Percentiles rank a stretch among this genome's conserved stretches.
Evolutionary conservation across 768 basidiomycete species (phyloP).

Genomic region (Tylopilus sp.): DNA sequence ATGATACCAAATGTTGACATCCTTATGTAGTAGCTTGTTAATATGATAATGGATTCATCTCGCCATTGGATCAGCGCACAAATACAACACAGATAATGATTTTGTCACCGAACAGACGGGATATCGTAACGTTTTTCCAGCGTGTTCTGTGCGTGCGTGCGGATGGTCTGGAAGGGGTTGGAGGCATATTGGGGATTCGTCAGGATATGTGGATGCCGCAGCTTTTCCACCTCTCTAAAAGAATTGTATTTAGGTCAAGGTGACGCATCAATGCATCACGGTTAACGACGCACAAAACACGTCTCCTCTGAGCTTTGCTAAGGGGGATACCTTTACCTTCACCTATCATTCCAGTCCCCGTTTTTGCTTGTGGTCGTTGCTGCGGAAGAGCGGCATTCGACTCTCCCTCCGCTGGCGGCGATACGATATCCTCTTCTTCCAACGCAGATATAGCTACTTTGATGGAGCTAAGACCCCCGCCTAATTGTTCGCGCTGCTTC

Average conservation of each 20-base stretch:
- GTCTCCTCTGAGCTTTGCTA: constrained; percentile 61
- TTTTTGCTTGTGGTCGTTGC: constrained; percentile 13
- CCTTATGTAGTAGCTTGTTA: constrained; percentile 22
- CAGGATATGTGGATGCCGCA: constrained; percentile 68
- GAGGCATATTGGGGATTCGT: constrained; percentile 60
- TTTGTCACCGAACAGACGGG: not conserved
- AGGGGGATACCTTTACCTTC: constrained; percentile 59
- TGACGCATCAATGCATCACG: not conserved
- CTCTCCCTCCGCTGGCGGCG: constrained; percentile 13
- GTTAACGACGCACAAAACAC: constrained; percentile 54
- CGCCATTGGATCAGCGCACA: not conserved
- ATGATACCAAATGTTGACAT: constrained; percentile 20
- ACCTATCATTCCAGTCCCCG: constrained; percentile 57
- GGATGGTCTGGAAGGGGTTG: constrained; percentile 76
- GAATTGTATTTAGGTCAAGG: not conserved
- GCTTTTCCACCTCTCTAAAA: constrained; percentile 58
- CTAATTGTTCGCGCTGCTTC: constrained; percentile 60
- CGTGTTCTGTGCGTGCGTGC: constrained; percentile 77
- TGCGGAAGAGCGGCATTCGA: constrained; percentile 17
- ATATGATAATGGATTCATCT: constrained; percentile 7
- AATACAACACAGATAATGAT: not conserved
- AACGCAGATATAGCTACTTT: constrained; percentile 54
- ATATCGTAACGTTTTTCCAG: constrained; percentile 48
- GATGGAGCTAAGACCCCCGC: constrained; percentile 48
- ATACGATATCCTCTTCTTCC: constrained; percentile 36